phyloP scores from a whole-genome alignment of 371 early-diverging fungal species.

The Mycotypha africana region DNA sequence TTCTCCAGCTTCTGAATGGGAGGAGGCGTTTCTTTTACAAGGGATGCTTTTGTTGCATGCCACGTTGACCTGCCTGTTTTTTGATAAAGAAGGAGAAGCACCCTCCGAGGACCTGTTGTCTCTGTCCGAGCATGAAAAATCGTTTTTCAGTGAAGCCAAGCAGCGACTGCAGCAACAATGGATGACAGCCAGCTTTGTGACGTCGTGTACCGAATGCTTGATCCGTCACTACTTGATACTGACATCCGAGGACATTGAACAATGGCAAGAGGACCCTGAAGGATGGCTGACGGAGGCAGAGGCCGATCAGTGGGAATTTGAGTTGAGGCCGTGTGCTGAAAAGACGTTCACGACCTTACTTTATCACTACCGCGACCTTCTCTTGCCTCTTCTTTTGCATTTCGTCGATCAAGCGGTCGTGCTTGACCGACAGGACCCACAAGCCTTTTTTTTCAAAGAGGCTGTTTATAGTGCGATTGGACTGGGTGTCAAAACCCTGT shows the following conservation, averaged over 20 bases:
- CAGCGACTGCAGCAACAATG: conserved; percentile 59
- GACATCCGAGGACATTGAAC: conserved; percentile 60
- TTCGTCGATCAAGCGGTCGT: conserved; percentile 54
- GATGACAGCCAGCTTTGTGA: conserved; percentile 65
- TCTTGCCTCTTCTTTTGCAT: conserved; percentile 62
- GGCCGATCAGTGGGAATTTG: conserved; percentile 84
- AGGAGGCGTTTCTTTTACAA: conserved; percentile 62
- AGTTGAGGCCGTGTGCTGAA: conserved; percentile 80
- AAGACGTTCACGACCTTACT: conserved; percentile 77
- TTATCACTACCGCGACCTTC: conserved; percentile 51
- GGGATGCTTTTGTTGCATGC: conserved; percentile 62
- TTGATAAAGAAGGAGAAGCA: conserved; percentile 46
- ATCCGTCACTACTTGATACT: conserved; percentile 74
- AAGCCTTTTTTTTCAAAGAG: conserved; percentile 69
- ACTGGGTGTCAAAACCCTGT: conserved; percentile 78
- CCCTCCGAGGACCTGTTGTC: conserved; percentile 20
- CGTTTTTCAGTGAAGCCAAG: conserved; percentile 45
- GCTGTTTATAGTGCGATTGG: conserved; percentile 82
- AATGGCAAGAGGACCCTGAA: conserved; percentile 89
- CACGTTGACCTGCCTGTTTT: conserved; percentile 69
- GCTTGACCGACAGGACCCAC: conserved; percentile 39
- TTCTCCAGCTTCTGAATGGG: background rate
- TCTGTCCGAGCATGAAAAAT: conserved; percentile 46
- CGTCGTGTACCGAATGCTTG: conserved; percentile 57
- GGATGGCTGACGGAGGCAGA: conserved; percentile 76